Evolutionary conservation across 441 rosid species (phyloP), one percentile per base, ranked within the genome.

Genomic region (Gossypium trilobum): DNA sequence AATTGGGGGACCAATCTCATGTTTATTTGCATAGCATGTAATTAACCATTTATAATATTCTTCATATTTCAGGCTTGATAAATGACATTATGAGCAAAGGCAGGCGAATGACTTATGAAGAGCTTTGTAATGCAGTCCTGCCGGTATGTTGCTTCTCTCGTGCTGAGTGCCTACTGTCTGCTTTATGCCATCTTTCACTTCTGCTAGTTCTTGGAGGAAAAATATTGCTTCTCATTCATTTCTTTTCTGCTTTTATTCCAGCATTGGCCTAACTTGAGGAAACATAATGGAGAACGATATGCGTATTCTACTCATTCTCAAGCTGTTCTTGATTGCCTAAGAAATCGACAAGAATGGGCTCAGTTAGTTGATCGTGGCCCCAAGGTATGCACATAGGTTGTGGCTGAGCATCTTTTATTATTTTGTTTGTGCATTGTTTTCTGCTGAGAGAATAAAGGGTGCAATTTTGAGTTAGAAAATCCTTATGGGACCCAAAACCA

Each of bases 301-400:
- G 99, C 99, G 9, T 95, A 95, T 87, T 87, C 97, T 44, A 93
- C 94, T 83, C 99, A 86, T 83, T 90, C 92, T 72, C 98, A 95
- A 75, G 99, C 99, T 74, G 99, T 93, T 85, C 95, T 93, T 54
- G 99, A 95, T 82, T 93, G 98, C 79, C 86, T 95, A 77, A 84
- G 99, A 75, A 93, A 93, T 76, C 88, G 98, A 78, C 95, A 89
- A 63, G 98, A 93, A 78, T 95, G 99, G 98, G 92, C 98, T 83
- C 89, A 77, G 74, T 83, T 95, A 84, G 96, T 93, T 76, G 97
- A 93, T 84, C 97, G 97, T 78, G 93, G 95, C 75, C 97, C 97
- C 73, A 91, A 91, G 89, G 95, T 87, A 73, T 52, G 72, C 50
- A 20, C 29, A 27, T 59, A 55, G 29, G 22, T 46, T 74, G 60